These are phyloP conservation scores for Camellia japonica DNA, from an alignment of 148 eudicot genomes.

Conservation along the genomic window DNA sequence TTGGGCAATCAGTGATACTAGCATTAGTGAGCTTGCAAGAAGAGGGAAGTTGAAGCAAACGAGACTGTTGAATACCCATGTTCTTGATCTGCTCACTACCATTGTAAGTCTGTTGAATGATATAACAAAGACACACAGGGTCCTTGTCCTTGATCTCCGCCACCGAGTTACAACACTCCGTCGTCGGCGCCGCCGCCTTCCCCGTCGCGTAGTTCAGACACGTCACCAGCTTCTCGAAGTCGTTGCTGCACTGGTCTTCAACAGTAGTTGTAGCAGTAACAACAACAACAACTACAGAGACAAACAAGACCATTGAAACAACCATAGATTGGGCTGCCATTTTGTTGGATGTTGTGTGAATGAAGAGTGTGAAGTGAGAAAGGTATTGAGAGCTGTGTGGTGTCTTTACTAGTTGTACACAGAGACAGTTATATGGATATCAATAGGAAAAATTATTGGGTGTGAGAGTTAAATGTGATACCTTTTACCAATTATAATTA, in stretches of 20 bases:
- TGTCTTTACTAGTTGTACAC: no score
- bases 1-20: conserved; percentile 52
- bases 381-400: background rate
- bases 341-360: background rate
- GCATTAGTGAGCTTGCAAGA: conserved; percentile 58
- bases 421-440: no score
- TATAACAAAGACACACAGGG: conserved; percentile 61
- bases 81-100: conserved; percentile 46
- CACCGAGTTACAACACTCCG: conserved; percentile 54
- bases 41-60: conserved; percentile 56
- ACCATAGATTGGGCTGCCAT: background rate
- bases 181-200: conserved; percentile 37
- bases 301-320: background rate
- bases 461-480: no score
- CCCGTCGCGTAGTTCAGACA: conserved; percentile 59
- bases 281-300: background rate
- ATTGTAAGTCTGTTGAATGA: conserved; percentile 56
- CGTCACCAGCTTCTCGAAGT: conserved; percentile 36
- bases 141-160: conserved; percentile 36
- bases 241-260: conserved; percentile 30
- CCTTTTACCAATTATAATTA: no score
- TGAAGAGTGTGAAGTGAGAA: background rate
- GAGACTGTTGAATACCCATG: conserved; percentile 53
- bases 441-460: no score
- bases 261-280: conserved; percentile 11